Evolutionary conservation across 441 rosid species (phyloP).

Genomic region (Macaranga tanarius): DNA sequence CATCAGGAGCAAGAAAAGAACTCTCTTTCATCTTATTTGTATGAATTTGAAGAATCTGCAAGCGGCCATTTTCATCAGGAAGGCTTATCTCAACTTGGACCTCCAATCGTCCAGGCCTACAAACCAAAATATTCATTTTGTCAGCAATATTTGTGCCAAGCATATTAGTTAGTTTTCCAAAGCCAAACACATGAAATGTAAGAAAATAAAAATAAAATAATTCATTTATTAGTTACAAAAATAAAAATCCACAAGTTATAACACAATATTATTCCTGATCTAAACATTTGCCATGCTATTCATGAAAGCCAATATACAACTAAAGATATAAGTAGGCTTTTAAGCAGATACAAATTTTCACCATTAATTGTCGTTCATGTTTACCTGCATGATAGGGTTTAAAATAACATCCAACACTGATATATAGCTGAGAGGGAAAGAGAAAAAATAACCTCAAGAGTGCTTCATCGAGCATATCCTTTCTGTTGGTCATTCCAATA

Average conservation of each 20-base stretch:
- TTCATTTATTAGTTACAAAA: background rate
- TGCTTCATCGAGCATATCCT: constrained; percentile 98
- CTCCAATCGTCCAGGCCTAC: constrained; percentile 94
- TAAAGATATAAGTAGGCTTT: background rate
- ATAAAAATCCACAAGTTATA: too few species aligned
- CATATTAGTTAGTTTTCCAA: background rate
- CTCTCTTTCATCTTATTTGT: constrained; percentile 98
- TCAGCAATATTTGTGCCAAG: constrained; percentile 6
- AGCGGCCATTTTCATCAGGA: constrained; percentile 98
- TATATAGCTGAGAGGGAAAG: constrained; percentile 15
- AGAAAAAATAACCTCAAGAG: constrained; percentile 69
- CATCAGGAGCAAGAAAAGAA: constrained; percentile 88
- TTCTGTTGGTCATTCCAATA: constrained; percentile 99
- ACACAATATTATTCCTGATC: background rate
- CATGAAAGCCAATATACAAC: background rate
- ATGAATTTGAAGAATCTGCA: constrained; percentile 96
- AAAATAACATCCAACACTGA: background rate
- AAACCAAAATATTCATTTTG: constrained; percentile 17
- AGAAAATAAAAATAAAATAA: background rate
- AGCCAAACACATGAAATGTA: background rate
- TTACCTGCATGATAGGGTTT: constrained; percentile 4
- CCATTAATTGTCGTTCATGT: constrained; percentile 15
- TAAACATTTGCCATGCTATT: background rate
- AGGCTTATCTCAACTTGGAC: constrained; percentile 99
- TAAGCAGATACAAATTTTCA: background rate